phyloP scores from a whole-genome alignment of 108 stramenopile species.

The Skeletonema grethae region DNA sequence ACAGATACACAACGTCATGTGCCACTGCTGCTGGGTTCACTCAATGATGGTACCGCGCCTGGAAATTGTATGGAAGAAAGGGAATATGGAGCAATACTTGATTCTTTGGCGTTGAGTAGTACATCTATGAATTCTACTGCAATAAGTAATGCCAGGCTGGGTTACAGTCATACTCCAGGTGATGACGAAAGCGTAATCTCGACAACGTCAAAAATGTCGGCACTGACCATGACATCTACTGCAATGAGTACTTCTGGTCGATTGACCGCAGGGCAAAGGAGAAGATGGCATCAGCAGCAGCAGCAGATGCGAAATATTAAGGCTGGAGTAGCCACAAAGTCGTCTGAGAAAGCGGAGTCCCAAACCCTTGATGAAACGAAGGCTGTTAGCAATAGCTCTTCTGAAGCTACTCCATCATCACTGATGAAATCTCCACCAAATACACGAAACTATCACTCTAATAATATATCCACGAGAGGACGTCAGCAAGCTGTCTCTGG shows the following conservation, averaged over 20 bases:
- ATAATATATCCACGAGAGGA: constrained; percentile 2
- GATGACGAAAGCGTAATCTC: constrained; percentile 46
- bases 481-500: constrained; percentile 45
- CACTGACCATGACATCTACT: constrained; percentile 32
- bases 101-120: constrained; percentile 19
- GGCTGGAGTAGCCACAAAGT: constrained; percentile 4
- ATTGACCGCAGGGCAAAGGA: constrained; percentile 42
- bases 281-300: constrained; percentile 44
- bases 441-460: not conserved
- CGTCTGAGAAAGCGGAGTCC: not conserved
- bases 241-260: constrained; percentile 19
- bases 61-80: constrained; percentile 27
- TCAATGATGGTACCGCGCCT: not conserved
- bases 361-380: not conserved
- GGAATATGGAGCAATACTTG: constrained; percentile 38
- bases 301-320: constrained; percentile 22
- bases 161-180: not conserved
- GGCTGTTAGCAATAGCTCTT: not conserved
- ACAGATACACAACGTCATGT: constrained; percentile 30
- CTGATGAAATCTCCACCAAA: not conserved
- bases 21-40: constrained; percentile 22
- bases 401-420: not conserved
- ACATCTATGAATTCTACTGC: not conserved
- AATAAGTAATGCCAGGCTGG: constrained; percentile 13
- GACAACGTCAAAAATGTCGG: constrained; percentile 28